phyloP scores from a whole-genome alignment of 495 filamentous ascomycete species.

The Penicillium silybi region DNA sequence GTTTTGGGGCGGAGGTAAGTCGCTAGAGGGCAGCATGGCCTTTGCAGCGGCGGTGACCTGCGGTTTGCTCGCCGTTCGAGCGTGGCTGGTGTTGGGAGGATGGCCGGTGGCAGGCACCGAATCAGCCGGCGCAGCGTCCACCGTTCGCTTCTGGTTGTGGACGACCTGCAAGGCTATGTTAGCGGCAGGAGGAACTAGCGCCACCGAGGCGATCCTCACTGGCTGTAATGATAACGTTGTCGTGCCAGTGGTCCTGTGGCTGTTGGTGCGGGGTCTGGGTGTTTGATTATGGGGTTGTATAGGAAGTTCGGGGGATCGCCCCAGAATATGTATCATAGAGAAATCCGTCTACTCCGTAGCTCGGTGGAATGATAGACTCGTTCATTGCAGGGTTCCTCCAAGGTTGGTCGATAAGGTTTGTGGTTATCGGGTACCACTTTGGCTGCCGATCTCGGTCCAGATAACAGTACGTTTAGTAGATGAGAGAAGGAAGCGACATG shows the following conservation, averaged over 20 bases:
- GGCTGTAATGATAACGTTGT: constrained; percentile 99
- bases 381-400: constrained; percentile 1
- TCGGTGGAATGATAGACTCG: background rate
- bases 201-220: constrained; percentile 92
- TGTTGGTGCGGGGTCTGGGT: constrained; percentile 73
- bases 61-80: constrained; percentile 66
- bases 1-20: constrained; percentile 96
- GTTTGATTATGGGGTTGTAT: constrained; percentile 44
- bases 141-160: constrained; percentile 30
- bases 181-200: constrained; percentile 76
- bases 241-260: constrained; percentile 92
- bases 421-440: constrained; percentile 6
- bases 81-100: constrained; percentile 70
- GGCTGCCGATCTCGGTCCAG: constrained; percentile 14
- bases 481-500: background rate
- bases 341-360: background rate
- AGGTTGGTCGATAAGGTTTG: constrained; percentile 12
- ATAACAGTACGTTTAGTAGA: background rate
- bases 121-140: constrained; percentile 14
- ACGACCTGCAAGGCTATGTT: constrained; percentile 55
- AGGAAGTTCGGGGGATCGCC: constrained; percentile 1
- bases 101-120: constrained; percentile 50
- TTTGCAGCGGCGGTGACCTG: constrained; percentile 75
- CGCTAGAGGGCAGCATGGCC: constrained; percentile 82
- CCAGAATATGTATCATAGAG: background rate